Conservation (phyloP, 2,329 filamentous ascomycete species). For the Talaromyces sp. region DNA sequence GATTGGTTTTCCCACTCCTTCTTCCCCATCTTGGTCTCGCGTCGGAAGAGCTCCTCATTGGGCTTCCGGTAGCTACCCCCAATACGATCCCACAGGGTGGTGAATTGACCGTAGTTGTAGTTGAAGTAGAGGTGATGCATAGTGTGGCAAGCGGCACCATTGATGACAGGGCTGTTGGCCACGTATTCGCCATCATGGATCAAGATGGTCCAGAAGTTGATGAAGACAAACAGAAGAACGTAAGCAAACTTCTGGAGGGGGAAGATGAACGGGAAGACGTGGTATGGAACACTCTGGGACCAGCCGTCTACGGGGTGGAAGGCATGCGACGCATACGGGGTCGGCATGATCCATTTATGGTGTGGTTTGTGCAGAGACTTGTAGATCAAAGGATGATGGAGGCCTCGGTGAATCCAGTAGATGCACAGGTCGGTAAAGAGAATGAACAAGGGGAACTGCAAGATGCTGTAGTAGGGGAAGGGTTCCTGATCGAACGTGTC, state of each 20-base stretch:
- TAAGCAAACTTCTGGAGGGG: constrained; percentile 89
- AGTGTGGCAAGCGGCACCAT: constrained; percentile 90
- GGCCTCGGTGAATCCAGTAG: constrained; percentile 84
- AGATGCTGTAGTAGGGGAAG: constrained; percentile 67
- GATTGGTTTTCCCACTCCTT: constrained; percentile 74
- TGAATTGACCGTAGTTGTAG: constrained; percentile 94
- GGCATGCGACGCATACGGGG: constrained; percentile 83
- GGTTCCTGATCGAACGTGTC: constrained; percentile 71
- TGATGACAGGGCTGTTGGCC: constrained; percentile 83
- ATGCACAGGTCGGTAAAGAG: constrained; percentile 84
- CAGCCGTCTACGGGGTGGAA: constrained; percentile 95
- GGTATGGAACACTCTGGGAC: constrained; percentile 83
- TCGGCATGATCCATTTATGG: constrained; percentile 99
- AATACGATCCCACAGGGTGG: constrained; percentile 83
- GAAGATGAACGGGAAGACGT: constrained; percentile 87
- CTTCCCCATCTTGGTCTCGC: constrained; percentile 78
- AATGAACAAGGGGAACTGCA: constrained; percentile 85
- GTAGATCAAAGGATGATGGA: constrained; percentile 78
- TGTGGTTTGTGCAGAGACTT: constrained; percentile 92
- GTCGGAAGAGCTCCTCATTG: constrained; percentile 76
- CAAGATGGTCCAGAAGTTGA: constrained; percentile 96
- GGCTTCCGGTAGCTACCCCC: constrained; percentile 83
- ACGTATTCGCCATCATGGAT: constrained; percentile 96
- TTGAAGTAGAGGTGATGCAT: constrained; percentile 85
- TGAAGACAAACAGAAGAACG: constrained; percentile 78